Percentiles rank a stretch among this genome's conserved stretches.
These are phyloP conservation scores for Sporormia fimetaria DNA, from an alignment of 495 filamentous ascomycete genomes.

Conservation along the genomic window DNA sequence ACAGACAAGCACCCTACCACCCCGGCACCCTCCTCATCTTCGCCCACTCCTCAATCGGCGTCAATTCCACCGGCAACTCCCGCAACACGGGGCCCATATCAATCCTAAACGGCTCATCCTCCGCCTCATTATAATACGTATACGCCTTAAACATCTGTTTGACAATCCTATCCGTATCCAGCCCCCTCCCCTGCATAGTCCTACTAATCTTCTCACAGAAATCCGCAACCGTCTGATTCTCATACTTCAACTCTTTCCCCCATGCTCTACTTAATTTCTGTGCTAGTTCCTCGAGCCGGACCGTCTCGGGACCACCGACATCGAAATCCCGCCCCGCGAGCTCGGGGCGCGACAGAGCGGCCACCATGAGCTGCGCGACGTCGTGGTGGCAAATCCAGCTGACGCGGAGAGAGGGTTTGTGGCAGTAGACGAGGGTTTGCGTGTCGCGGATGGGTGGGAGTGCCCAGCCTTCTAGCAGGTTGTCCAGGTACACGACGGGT, in stretches of 20 bases:
- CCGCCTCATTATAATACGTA: slow-evolving; percentile 21
- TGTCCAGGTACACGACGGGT: slow-evolving; percentile 18
- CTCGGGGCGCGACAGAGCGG: slow-evolving; percentile 2
- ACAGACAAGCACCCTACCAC: too few species aligned
- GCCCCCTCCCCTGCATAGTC: slow-evolving; percentile 17
- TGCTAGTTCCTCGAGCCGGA: slow-evolving; percentile 4
- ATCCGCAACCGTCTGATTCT: slow-evolving; percentile 18
- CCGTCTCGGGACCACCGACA: slow-evolving; percentile 15
- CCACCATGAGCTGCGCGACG: slow-evolving; percentile 18
- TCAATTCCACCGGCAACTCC: slow-evolving; percentile 10
- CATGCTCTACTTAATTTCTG: slow-evolving; percentile 11
- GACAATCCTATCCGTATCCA: slow-evolving; percentile 13
- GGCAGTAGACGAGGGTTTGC: slow-evolving; percentile 19
- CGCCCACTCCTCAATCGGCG: slow-evolving; percentile 19
- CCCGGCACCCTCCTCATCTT: slow-evolving; percentile 3
- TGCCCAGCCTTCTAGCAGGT: slow-evolving; percentile 21
- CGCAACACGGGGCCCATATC: slow-evolving; percentile 11
- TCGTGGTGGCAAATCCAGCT: slow-evolving; percentile 22
- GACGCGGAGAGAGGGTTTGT: slow-evolving; percentile 12
- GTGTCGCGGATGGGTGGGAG: slow-evolving; percentile 13
- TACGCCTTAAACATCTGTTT: slow-evolving; percentile 23
- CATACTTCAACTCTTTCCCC: slow-evolving; percentile 11
- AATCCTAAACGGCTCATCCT: slow-evolving; percentile 15
- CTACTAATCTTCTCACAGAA: slow-evolving; percentile 22
- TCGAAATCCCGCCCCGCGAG: slow-evolving; percentile 14